A percentile compares a stretch with the other conserved stretches of the same genome.
Evolutionary conservation across 768 basidiomycete genomes (phyloP).

Genomic region (Clitopilus passeckerianus): DNA sequence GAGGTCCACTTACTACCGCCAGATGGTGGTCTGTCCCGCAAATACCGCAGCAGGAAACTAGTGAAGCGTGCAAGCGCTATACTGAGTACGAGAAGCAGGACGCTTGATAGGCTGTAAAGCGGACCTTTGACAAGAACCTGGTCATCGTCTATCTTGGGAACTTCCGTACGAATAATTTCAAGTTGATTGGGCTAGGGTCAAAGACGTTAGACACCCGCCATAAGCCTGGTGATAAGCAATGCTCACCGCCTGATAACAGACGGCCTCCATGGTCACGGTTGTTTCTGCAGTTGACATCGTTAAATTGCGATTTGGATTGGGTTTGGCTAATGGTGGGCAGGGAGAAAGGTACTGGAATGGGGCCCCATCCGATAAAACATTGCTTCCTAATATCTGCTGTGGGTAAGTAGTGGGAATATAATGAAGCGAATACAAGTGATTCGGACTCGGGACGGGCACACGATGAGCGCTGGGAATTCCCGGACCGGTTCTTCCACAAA

Average conservation of each 20-base stretch:
- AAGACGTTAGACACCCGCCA: background rate
- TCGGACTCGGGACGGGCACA: too few relatives aligned
- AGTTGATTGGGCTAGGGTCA: conserved; percentile 39
- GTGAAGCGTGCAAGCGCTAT: conserved; percentile 4
- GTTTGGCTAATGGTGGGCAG: background rate
- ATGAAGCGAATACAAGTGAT: too few relatives aligned
- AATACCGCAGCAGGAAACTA: conserved; percentile 39
- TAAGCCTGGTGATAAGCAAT: background rate
- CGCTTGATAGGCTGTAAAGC: background rate
- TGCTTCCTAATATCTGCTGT: background rate
- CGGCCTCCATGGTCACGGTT: conserved; percentile 51
- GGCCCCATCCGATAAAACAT: background rate
- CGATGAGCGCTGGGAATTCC: too few relatives aligned
- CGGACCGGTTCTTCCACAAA: too few relatives aligned
- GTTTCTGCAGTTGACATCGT: too few relatives aligned
- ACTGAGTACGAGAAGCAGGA: background rate
- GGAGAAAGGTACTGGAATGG: background rate
- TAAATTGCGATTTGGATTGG: background rate
- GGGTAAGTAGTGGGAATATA: background rate
- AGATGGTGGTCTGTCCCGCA: conserved; percentile 61
- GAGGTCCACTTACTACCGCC: conserved; percentile 37
- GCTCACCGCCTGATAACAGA: conserved; percentile 65
- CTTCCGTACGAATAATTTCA: conserved; percentile 44
- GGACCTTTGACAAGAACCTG: conserved; percentile 59
- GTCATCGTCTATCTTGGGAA: conserved; percentile 48